phyloP scores from a whole-genome alignment of 192 early-diverging fungal genomes.

The Glomus cerebriforme region DNA sequence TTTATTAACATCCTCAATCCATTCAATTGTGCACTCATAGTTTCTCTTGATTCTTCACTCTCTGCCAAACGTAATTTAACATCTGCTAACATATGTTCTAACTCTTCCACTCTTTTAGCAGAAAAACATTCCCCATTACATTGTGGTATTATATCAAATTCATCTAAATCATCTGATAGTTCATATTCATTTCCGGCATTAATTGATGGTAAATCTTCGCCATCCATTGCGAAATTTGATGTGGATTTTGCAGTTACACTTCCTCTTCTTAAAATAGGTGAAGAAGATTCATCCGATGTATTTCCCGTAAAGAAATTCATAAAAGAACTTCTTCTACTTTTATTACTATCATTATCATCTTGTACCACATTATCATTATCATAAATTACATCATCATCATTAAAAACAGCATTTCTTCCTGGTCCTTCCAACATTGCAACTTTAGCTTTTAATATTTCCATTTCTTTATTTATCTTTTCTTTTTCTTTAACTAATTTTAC shows the following conservation, averaged over 20 bases:
- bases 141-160: background rate
- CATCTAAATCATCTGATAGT: background rate
- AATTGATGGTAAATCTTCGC: no score
- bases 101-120: conserved; percentile 15
- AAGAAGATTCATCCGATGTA: background rate
- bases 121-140: conserved; percentile 11
- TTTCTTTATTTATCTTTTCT: conserved; percentile 23
- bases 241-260: background rate
- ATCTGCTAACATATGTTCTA: conserved; percentile 26
- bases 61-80: conserved; percentile 30
- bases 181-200: no score
- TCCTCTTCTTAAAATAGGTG: background rate
- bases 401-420: background rate
- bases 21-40: background rate
- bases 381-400: background rate
- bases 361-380: background rate
- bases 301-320: background rate
- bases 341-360: background rate
- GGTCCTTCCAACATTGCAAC: background rate
- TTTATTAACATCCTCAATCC: conserved; percentile 7
- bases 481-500: conserved; percentile 32
- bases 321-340: background rate
- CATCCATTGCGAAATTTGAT: no score
- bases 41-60: conserved; percentile 15
- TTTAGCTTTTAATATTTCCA: conserved; percentile 9